Base-by-base conservation (phyloP, 352 stramenopile genomes). In the Phytophthora crassamura region DNA sequence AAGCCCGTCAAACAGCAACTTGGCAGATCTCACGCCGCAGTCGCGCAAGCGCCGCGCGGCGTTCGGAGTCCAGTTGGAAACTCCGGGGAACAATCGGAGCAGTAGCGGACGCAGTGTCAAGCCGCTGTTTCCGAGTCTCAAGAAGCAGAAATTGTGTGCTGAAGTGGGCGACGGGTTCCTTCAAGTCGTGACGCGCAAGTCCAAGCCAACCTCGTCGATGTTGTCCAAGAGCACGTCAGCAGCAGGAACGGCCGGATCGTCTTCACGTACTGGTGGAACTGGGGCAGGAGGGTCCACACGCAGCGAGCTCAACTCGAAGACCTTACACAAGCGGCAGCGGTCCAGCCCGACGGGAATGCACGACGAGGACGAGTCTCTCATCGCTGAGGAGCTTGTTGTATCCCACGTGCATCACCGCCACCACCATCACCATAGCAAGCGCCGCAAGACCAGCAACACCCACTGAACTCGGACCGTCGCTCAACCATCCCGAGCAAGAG, bases 101-200 rank as follows among this genome's bases (percentile, higher is more conserved):
- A 64, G 11, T 40, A 62, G 15, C 16, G 57, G 58, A 39, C 61
- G 55, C 20, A 67, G 53, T 30, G 51, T 72, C 3, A 69, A 80
- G 49, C 69, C 73, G 12, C 42, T 84, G 39, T 85, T 82, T 42
- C 66, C 74, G 25, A 85, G 58, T 49, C 42, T 74, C 4, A 87
- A 87, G 62, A 88, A 88, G 56, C 79, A 84, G 42, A 88, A 88
- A 53, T 12, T 81, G 7, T 75, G 72, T 42, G 56, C 74, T 6
- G 66, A 84, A 35, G 74, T 79, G 15, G 69, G 65, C 8, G 76
- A 82, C 52, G 62, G 57, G 7, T 78, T 75, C 32, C 41, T 84
- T 5, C 38, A 77, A 34, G 65, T 82, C 16, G 66, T 84, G 9
- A 75, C 75, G 4, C 58, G 74, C 11, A 84, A 87, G 49, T 65